phyloP scores from a whole-genome alignment of 208 protist genomes.

The Trichomonas vaginalis region DNA sequence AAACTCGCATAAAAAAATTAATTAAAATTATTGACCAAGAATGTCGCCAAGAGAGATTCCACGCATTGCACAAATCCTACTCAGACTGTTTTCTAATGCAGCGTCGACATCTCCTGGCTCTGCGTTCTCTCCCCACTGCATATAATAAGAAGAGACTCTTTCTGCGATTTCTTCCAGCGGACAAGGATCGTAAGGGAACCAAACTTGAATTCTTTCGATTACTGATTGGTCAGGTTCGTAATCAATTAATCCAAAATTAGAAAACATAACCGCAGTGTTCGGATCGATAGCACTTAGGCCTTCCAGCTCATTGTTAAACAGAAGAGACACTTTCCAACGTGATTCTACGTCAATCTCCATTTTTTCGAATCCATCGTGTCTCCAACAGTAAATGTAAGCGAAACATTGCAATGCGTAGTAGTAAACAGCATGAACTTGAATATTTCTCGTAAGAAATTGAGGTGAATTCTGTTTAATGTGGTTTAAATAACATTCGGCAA shows the following conservation, averaged over 20 bases:
- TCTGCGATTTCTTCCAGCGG: neutral
- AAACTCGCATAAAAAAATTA: neutral
- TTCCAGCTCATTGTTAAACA: neutral
- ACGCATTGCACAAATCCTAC: neutral
- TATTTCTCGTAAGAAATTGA: neutral
- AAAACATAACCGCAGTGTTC: neutral
- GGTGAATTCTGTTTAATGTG: neutral
- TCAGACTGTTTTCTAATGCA: neutral
- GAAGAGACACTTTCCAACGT: neutral
- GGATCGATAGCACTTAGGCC: neutral
- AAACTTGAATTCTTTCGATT: neutral
- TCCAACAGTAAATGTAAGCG: neutral
- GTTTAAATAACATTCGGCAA: neutral
- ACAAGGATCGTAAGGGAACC: slow-evolving; percentile 1
- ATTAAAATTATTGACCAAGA: neutral
- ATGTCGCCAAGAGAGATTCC: neutral
- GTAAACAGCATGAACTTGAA: neutral
- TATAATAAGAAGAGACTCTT: neutral
- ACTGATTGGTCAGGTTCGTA: neutral
- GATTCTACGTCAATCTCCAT: neutral
- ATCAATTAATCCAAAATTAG: neutral
- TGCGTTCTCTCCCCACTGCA: neutral
- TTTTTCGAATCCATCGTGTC: neutral
- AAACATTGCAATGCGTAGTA: neutral
- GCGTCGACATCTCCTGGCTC: neutral